These are phyloP conservation scores for Chaetothyriales sp. DNA, from an alignment of 2,329 filamentous ascomycete genomes.

Conservation along the genomic window DNA sequence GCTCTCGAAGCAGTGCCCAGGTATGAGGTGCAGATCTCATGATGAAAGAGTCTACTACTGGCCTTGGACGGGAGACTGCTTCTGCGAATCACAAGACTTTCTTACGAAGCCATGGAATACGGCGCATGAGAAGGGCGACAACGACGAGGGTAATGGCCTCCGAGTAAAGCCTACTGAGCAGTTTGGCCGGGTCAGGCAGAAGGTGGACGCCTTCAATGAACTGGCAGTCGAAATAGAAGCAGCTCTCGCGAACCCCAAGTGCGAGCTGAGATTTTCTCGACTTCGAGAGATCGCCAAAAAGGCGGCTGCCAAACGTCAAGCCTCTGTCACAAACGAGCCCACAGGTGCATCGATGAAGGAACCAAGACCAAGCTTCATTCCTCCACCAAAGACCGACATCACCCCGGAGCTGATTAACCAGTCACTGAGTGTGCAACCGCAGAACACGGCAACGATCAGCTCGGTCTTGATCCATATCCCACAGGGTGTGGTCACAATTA, in stretches of 20 bases:
- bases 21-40: background rate
- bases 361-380: constrained; percentile 12
- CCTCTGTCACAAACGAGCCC: background rate
- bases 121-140: background rate
- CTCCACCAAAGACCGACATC: constrained; percentile 15
- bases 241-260: background rate
- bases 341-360: constrained; percentile 1
- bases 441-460: constrained; percentile 13
- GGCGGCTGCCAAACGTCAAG: background rate
- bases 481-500: constrained; percentile 9
- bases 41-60: background rate
- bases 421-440: constrained; percentile 12
- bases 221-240: background rate
- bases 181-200: background rate
- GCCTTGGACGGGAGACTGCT: background rate
- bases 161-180: background rate
- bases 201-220: background rate
- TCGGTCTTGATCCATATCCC: constrained; percentile 14
- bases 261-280: background rate
- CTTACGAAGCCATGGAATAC: background rate
- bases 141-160: background rate
- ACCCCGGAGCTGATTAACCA: constrained; percentile 13
- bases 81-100: background rate
- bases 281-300: background rate
- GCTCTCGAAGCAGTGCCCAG: background rate